phyloP scores from a whole-genome alignment of 495 filamentous ascomycete species.

The Lepidopterella palustris region DNA sequence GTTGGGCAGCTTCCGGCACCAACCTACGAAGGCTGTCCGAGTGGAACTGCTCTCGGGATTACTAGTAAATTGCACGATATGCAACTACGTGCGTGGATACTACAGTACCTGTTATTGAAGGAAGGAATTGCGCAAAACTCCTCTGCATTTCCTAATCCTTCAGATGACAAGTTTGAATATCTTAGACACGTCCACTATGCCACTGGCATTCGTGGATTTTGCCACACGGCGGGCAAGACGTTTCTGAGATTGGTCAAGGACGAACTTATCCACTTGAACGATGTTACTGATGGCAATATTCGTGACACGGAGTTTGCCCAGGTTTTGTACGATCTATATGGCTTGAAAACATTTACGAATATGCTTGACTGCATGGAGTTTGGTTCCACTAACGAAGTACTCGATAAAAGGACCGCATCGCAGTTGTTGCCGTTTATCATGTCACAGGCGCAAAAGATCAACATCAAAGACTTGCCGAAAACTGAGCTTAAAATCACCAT shows the following conservation, averaged over 20 bases:
- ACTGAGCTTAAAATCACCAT: slow-evolving; percentile 80
- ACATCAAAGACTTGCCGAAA: slow-evolving; percentile 85
- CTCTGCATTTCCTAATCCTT: slow-evolving; percentile 52
- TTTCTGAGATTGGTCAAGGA: slow-evolving; percentile 85
- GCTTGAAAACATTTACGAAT: slow-evolving; percentile 67
- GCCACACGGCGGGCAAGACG: slow-evolving; percentile 73
- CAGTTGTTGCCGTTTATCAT: slow-evolving; percentile 78
- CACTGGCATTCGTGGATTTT: slow-evolving; percentile 78
- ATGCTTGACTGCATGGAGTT: slow-evolving; percentile 66
- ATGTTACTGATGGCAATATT: slow-evolving; percentile 37
- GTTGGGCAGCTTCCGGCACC: slow-evolving; percentile 55
- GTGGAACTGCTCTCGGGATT: slow-evolving; percentile 39
- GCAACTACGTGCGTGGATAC: slow-evolving; percentile 79
- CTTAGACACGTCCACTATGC: slow-evolving; percentile 74
- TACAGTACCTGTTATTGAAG: slow-evolving; percentile 68
- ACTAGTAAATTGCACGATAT: slow-evolving; percentile 71
- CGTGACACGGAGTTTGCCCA: slow-evolving; percentile 66
- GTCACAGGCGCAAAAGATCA: slow-evolving; percentile 69
- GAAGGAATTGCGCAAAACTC: slow-evolving; percentile 64
- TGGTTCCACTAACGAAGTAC: slow-evolving; percentile 62
- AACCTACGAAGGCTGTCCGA: slow-evolving; percentile 35
- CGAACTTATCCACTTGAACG: slow-evolving; percentile 46
- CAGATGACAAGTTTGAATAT: slow-evolving; percentile 66
- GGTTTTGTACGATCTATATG: slow-evolving; percentile 82
- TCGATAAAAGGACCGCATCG: slow-evolving; percentile 69